These are phyloP conservation scores for Cenchrus purpureus DNA, from an alignment of 176 grass and related monocot species.

Conservation along the genomic window DNA sequence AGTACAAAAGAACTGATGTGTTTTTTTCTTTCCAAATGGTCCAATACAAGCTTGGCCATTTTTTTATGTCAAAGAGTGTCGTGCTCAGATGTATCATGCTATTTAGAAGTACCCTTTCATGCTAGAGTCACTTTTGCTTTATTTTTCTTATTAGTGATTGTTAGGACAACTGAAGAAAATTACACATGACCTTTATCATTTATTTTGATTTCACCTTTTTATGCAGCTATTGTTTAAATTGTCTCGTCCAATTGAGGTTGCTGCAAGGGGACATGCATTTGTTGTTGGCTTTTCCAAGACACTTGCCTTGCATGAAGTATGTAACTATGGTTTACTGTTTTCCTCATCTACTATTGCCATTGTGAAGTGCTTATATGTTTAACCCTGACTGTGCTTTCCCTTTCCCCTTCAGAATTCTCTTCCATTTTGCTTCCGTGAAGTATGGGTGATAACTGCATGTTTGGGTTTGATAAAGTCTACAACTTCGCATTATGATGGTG, in stretches of 20 bases:
- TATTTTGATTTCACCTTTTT: conserved; percentile 39
- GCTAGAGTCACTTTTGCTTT: not conserved
- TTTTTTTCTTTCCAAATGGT: not conserved
- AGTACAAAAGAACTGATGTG: not conserved
- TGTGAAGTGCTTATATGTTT: conserved; percentile 27
- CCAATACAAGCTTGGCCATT: not conserved
- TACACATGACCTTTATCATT: conserved; percentile 21
- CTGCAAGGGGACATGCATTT: conserved; percentile 88
- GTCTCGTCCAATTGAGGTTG: conserved; percentile 78
- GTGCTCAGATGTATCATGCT: conserved; percentile 24
- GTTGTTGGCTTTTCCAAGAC: conserved; percentile 93
- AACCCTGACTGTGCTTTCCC: conserved; percentile 33
- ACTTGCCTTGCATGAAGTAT: conserved; percentile 85
- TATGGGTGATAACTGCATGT: conserved; percentile 95
- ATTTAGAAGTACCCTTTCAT: conserved; percentile 11
- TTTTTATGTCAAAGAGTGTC: not conserved
- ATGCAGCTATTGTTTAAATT: conserved; percentile 95
- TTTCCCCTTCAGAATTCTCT: conserved; percentile 69
- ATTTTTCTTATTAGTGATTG: conserved; percentile 9
- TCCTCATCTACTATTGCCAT: conserved; percentile 8
- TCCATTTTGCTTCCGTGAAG: conserved; percentile 97
- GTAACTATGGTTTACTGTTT: conserved; percentile 45
- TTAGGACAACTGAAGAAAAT: not conserved
- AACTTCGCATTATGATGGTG: conserved; percentile 63
- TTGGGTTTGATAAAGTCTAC: conserved; percentile 84